These are phyloP conservation scores for Suillus hirtellus DNA, from an alignment of 768 basidiomycete genomes.

Conservation along the genomic window DNA sequence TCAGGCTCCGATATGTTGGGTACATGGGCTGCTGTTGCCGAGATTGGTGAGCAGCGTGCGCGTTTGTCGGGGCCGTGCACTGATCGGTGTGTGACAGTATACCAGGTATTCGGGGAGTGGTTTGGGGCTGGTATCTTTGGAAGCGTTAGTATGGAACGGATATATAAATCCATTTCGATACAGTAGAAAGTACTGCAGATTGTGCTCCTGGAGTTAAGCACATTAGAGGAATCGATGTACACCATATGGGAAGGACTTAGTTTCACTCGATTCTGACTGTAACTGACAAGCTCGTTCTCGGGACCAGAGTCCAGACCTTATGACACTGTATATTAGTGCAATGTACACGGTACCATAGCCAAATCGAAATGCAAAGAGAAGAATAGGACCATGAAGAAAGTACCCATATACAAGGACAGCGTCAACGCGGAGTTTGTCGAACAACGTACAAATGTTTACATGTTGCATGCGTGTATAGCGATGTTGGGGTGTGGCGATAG, in stretches of 20 bases:
- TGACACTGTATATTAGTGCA: constrained; percentile 6
- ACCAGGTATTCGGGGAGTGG: constrained; percentile 95
- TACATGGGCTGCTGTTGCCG: constrained; percentile 87
- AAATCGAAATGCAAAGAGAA: background rate
- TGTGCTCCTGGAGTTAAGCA: background rate
- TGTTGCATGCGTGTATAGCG: background rate
- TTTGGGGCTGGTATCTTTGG: constrained; percentile 92
- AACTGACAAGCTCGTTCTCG: background rate
- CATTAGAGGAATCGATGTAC: background rate
- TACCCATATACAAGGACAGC: background rate
- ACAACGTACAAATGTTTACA: constrained; percentile 5
- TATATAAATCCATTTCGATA: constrained; percentile 88
- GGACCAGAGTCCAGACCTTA: background rate
- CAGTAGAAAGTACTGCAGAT: constrained; percentile 66
- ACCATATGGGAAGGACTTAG: background rate
- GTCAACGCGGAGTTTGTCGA: background rate
- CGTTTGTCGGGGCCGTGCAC: background rate
- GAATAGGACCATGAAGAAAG: background rate
- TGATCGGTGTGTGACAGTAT: constrained; percentile 50
- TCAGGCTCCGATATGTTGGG: constrained; percentile 93
- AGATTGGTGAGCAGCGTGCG: constrained; percentile 64
- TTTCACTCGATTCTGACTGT: background rate
- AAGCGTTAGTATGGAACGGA: constrained; percentile 84
- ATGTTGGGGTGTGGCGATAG: background rate
- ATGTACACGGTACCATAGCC: constrained; percentile 1